phyloP scores from a whole-genome alignment of 495 filamentous ascomycete species.

The Neurospora tetrasperma region DNA sequence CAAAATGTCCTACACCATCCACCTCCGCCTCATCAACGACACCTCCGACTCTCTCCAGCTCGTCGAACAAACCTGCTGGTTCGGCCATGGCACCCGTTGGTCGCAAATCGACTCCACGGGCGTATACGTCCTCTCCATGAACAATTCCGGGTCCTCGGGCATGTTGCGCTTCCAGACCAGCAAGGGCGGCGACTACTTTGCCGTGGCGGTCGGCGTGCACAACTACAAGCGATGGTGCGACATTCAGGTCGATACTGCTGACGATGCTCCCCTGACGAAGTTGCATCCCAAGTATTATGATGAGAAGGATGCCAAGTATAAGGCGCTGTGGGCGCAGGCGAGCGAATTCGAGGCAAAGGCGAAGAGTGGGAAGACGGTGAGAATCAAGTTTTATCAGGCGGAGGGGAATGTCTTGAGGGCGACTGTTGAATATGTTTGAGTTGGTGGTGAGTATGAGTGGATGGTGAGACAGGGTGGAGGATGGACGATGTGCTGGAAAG shows the following conservation, averaged over 20 bases:
- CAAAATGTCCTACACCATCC: conserved; percentile 1
- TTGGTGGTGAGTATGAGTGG: background rate
- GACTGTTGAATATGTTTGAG: background rate
- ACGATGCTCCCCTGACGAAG: background rate
- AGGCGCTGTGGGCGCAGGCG: conserved; percentile 6
- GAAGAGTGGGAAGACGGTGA: background rate
- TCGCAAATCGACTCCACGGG: background rate
- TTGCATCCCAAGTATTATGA: conserved; percentile 5
- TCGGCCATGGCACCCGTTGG: conserved; percentile 2
- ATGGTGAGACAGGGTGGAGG: background rate
- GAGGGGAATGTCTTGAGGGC: conserved; percentile 7
- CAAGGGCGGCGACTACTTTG: conserved; percentile 4
- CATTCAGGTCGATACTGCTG: background rate
- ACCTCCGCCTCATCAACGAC: conserved; percentile 6
- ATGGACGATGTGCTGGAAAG: background rate
- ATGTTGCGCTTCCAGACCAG: conserved; percentile 4
- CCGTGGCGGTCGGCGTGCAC: conserved; percentile 5
- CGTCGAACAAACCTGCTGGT: conserved; percentile 5
- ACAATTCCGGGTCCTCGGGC: background rate
- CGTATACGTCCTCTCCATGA: background rate
- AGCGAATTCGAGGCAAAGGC: background rate
- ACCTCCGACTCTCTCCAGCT: background rate
- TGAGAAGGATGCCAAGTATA: conserved; percentile 6
- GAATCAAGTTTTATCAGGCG: conserved; percentile 1
- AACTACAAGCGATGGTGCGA: conserved; percentile 11